Base-by-base conservation (phyloP, 23 red algal genomes). In the Chondrus crispus region DNA sequence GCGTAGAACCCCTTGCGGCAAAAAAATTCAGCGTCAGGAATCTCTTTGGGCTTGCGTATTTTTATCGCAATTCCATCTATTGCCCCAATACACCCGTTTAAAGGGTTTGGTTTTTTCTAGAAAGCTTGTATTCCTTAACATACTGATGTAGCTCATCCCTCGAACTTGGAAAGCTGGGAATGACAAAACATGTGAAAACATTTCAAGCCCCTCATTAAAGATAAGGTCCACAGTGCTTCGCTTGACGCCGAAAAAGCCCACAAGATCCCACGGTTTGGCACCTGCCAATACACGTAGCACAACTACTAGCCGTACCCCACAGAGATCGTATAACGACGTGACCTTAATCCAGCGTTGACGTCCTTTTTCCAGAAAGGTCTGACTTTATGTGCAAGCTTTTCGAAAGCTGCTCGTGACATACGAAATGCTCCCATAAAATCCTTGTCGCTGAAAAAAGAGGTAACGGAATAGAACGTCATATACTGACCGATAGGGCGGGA, bases 51-150 rank as follows among this genome's bases (percentile, higher is more conserved):
- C 16, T 26, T 16, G 37, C n/a, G 55, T 1, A 85, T 85, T 39
- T 68, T 42, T 4, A 62, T 85, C 19, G 11, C 1, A 30, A 85
- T 85, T 3, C 52, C 81, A 68, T 85, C 3, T 18, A 85, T 49
- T 39, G 81, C 81, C 1, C 81, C 57, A 66, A 85, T 85, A 44
- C 81, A 85, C 4, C 81, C 53, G 22, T 51, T 85, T 12, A 85
- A 26, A 11, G 58, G 52, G 37, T 57, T 68, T 39, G 41, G 5
- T 5, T 0, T 40, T 10, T 8, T 0, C 5, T 1, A 18, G 52
- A 85, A 40, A 39, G 24, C 42, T 85, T 85, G n/a, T 64, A 85
- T 5, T 57, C 54, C 4, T 10, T 66, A 14, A 43, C 3, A 20
- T 62, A 38, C 24, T 85, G 20, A 11, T 45, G 0, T 18, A 85